Percentiles rank a stretch among this genome's conserved stretches.
These are phyloP conservation scores for Lentinula guzmanii DNA, from an alignment of 768 basidiomycete genomes.

Conservation along the genomic window DNA sequence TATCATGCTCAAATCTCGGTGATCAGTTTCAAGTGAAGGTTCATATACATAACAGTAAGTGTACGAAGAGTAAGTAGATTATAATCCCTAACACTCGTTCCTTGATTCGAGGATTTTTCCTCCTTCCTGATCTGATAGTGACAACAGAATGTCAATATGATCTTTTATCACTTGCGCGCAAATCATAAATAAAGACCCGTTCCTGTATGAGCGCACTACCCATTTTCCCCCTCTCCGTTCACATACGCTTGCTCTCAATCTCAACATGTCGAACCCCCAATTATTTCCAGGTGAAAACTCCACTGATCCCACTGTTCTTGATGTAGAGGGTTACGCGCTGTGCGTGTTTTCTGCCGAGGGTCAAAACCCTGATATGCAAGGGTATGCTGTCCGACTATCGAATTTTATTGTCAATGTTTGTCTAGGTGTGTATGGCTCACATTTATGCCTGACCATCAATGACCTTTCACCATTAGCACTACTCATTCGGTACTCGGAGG, in stretches of 20 bases:
- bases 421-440: background rate
- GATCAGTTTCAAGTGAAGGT: no score
- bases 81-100: no score
- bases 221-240: background rate
- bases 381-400: constrained; percentile 6
- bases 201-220: background rate
- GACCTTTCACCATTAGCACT: background rate
- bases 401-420: constrained; percentile 9
- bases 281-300: background rate
- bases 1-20: no score
- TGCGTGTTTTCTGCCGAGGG: constrained; percentile 1
- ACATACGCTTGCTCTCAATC: background rate
- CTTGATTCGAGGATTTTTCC: no score
- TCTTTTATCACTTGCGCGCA: background rate
- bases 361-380: constrained; percentile 10
- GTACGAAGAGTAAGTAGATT: no score
- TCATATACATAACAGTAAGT: no score
- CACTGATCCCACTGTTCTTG: background rate
- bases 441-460: background rate
- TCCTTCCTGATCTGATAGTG: no score
- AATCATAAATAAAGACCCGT: background rate
- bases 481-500: constrained; percentile 6
- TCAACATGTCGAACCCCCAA: background rate
- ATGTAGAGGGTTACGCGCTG: background rate
- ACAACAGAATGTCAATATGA: background rate